Evolutionary conservation across 139 green algal genomes (phyloP).

Genomic region (Coelastrella sp.): DNA sequence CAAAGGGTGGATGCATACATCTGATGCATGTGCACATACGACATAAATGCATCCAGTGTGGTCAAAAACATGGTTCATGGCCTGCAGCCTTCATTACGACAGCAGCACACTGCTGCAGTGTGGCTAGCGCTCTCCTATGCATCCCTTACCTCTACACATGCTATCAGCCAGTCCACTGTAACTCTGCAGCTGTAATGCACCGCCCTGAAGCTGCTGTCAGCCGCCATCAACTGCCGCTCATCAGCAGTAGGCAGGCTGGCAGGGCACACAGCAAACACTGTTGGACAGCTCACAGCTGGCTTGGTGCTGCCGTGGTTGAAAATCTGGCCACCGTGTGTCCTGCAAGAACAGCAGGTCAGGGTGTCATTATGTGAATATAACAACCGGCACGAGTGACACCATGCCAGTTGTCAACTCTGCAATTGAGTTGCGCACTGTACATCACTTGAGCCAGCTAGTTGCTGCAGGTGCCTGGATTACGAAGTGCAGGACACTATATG

Average conservation of each 20-base stretch:
- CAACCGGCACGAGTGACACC: too few species aligned
- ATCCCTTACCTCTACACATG: not conserved
- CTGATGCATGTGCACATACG: too few species aligned
- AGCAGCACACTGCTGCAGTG: not conserved
- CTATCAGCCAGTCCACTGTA: conserved; percentile 11
- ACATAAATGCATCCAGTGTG: too few species aligned
- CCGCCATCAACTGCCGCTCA: not conserved
- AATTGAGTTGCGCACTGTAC: too few species aligned
- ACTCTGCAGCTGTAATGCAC: conserved; percentile 26
- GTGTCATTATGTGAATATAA: too few species aligned
- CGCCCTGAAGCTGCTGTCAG: not conserved
- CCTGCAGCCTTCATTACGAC: not conserved
- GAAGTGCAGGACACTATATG: too few species aligned
- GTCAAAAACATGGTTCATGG: not conserved
- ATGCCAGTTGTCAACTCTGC: too few species aligned
- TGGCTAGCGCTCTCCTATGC: too few species aligned
- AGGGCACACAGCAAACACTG: conserved; percentile 44
- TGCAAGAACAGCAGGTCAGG: not conserved
- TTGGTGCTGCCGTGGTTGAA: conserved; percentile 36
- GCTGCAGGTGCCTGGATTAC: too few species aligned
- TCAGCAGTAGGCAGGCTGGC: not conserved
- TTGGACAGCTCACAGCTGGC: not conserved
- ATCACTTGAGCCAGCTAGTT: too few species aligned
- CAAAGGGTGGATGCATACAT: too few species aligned
- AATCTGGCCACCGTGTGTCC: conserved; percentile 10